A percentile compares a stretch with the other conserved stretches of the same genome.
phyloP scores from a whole-genome alignment of 1,284 basidiomycete genomes.

The Cryptococcus sp. region DNA sequence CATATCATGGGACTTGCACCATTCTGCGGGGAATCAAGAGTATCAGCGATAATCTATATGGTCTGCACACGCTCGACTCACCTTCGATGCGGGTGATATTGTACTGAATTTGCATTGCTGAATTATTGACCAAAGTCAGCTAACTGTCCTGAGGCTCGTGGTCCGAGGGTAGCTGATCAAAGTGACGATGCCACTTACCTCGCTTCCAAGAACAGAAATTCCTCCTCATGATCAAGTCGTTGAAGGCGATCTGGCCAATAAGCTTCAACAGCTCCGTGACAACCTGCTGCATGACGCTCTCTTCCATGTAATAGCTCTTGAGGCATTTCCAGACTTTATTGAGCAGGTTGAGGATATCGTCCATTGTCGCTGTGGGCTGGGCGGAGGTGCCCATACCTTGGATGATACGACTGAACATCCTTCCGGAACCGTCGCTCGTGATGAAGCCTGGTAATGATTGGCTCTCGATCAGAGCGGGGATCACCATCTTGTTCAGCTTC shows the following conservation, averaged over 20 bases:
- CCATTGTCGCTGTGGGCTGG: constrained; percentile 94
- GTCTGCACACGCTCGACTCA: constrained; percentile 15
- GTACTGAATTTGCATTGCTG: constrained; percentile 99
- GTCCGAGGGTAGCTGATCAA: background rate
- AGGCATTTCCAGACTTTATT: constrained; percentile 99
- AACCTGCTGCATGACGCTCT: constrained; percentile 95
- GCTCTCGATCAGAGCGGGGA: constrained; percentile 95
- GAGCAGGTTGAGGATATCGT: constrained; percentile 93
- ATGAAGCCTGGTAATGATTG: constrained; percentile 98
- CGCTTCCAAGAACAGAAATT: constrained; percentile 99
- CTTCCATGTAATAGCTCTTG: constrained; percentile 99
- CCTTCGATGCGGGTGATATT: constrained; percentile 94
- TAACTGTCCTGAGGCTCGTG: too few relatives aligned
- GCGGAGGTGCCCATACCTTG: constrained; percentile 65
- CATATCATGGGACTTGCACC: constrained; percentile 98
- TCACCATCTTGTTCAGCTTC: constrained; percentile 94
- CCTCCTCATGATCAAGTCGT: constrained; percentile 95
- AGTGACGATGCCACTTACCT: constrained; percentile 60
- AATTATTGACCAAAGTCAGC: constrained; percentile 6
- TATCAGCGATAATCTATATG: background rate
- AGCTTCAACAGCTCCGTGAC: constrained; percentile 94
- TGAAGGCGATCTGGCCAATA: constrained; percentile 97
- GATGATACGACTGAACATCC: constrained; percentile 90
- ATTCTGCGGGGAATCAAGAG: constrained; percentile 48
- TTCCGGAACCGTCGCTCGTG: constrained; percentile 83